phyloP scores from a whole-genome alignment of 345 rosid genomes.

The Lumnitzera littorea region DNA sequence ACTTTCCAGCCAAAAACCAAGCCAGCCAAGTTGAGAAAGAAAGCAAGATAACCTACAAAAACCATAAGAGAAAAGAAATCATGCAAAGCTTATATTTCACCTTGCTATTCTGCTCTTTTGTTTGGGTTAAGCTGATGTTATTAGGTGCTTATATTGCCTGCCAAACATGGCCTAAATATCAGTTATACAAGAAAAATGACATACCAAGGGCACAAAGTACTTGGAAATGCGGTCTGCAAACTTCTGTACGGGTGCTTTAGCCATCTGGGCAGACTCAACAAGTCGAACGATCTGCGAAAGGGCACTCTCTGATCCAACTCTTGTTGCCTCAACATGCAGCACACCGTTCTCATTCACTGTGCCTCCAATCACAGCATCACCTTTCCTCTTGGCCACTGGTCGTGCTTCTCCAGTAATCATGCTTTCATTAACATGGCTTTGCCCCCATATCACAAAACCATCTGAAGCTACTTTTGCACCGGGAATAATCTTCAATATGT shows the following conservation, averaged over 20 bases:
- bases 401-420: conserved; percentile 49
- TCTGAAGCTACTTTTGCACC: conserved; percentile 45
- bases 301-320: conserved; percentile 91
- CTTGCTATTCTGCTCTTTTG: neutral
- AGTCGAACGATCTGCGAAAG: conserved; percentile 91
- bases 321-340: conserved; percentile 64
- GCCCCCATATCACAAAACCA: conserved; percentile 44
- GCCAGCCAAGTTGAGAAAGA: conserved; percentile 84
- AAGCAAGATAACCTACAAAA: conserved; percentile 61
- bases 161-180: too few relatives aligned
- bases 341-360: conserved; percentile 88
- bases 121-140: neutral
- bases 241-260: conserved; percentile 97
- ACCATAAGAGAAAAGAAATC: neutral
- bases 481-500: conserved; percentile 55
- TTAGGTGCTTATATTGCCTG: too few relatives aligned
- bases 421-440: conserved; percentile 50
- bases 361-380: conserved; percentile 85
- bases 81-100: neutral
- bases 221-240: conserved; percentile 86
- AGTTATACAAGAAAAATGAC: neutral
- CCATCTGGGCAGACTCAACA: conserved; percentile 93
- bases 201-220: conserved; percentile 82
- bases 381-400: conserved; percentile 36
- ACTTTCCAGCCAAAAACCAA: conserved; percentile 85